These are phyloP conservation scores for Gremmenia infestans DNA, from an alignment of 2,329 filamentous ascomycete species.

Conservation along the genomic window DNA sequence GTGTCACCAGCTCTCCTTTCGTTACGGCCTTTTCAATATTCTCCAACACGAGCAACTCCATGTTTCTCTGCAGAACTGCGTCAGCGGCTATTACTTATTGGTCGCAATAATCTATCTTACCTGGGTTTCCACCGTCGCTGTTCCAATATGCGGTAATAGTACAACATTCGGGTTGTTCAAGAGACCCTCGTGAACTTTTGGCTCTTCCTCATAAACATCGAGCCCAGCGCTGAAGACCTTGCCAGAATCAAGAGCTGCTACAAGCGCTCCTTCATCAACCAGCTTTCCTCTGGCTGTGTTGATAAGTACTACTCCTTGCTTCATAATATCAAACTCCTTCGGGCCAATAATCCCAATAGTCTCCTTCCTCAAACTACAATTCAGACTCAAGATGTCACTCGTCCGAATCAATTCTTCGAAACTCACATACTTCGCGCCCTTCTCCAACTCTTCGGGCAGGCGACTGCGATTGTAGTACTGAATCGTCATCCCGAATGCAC, in stretches of 20 bases:
- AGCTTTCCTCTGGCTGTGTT: conserved; percentile 78
- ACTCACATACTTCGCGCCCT: conserved; percentile 57
- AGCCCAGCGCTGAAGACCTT: conserved; percentile 66
- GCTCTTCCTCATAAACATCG: conserved; percentile 79
- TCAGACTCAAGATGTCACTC: conserved; percentile 74
- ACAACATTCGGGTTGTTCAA: conserved; percentile 67
- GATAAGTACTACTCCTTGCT: conserved; percentile 68
- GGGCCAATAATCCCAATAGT: conserved; percentile 68
- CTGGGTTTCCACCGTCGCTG: conserved; percentile 60
- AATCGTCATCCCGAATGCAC: conserved; percentile 69
- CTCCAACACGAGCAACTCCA: conserved; percentile 71
- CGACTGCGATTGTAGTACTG: conserved; percentile 67
- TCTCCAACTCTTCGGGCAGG: conserved; percentile 48
- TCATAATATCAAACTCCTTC: conserved; percentile 69
- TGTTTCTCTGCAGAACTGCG: conserved; percentile 40
- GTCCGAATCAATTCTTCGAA: conserved; percentile 65
- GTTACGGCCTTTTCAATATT: conserved; percentile 62
- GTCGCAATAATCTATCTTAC: conserved; percentile 12
- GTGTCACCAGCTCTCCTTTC: conserved; percentile 55
- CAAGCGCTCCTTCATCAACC: conserved; percentile 73
- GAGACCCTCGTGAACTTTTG: conserved; percentile 66
- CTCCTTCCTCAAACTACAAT: conserved; percentile 63
- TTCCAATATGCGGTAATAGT: conserved; percentile 79
- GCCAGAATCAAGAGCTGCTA: conserved; percentile 62
- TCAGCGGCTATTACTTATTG: conserved; percentile 2